Base-by-base conservation (phyloP, 768 basidiomycete species). In the Mycena rosella region DNA sequence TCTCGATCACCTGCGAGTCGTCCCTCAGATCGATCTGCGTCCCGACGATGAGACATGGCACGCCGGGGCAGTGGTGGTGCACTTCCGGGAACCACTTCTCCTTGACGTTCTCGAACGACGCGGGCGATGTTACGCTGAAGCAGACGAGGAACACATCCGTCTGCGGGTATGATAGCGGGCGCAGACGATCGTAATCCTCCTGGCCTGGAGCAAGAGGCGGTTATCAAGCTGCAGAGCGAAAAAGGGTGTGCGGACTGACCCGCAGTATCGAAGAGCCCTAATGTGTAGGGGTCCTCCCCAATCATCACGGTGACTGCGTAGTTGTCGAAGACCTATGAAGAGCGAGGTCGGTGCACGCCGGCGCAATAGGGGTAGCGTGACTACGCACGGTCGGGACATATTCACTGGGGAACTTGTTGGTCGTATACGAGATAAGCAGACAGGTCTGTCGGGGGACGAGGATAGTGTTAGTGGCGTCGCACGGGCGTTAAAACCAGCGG, bases 41-140 rank as follows among this genome's bases (percentile, higher is more conserved):
- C 72, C 98, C 98, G 63, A 99, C 97, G 76, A 99, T 98, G 76
- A 99, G 90, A 88, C 97, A 98, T 72, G 97, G 96, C 64, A 98
- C 97, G 55, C 98, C 97, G 18, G 98, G 98, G 86, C 98, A 99
- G 78, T 99, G 98, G 79, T 99, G 98, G 79, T 96, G 96, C 60
- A 99, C 97, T 84, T 99, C 98, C 7, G 98, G 98, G 88, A 99
- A 98, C 98, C 98, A 99, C 80, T 99, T 99, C 84, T 99, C 98
- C 88, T 98, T 99, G 76, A 99, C 97, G 92, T 99, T 99, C 82
- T 99, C 98, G 78, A 98, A 99, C 53, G 96, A 97, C 30, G 98
- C 97, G 5, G 97, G 98, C 13, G 94, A 96, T 45, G 97, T 98
- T 74, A 99, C 98, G 77, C 95, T 96, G 87, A 99, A 99, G 83